Percentiles rank a stretch among this genome's conserved stretches.
These are phyloP conservation scores for Scleroderma citrinum DNA, from an alignment of 768 basidiomycete species.

Conservation along the genomic window DNA sequence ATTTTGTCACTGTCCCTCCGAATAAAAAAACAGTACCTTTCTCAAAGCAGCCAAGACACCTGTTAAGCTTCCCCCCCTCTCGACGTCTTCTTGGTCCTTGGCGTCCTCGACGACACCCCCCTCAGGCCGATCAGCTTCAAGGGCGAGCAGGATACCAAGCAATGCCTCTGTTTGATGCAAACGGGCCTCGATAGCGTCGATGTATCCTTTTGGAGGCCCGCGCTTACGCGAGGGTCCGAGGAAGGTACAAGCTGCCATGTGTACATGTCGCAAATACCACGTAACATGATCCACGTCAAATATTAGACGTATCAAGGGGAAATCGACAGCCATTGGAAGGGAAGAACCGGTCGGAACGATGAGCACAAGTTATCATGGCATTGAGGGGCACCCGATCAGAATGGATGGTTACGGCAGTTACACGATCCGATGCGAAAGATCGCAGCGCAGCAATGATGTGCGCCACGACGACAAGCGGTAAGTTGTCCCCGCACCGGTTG, in stretches of 20 bases:
- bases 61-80: conserved; percentile 11
- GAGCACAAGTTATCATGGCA: conserved; percentile 1
- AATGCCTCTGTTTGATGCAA: conserved; percentile 89
- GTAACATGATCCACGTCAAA: conserved; percentile 8
- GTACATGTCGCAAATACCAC: conserved; percentile 1
- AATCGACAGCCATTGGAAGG: conserved; percentile 1
- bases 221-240: conserved; percentile 76
- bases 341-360: conserved; percentile 4
- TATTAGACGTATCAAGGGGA: conserved; percentile 6
- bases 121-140: conserved; percentile 23
- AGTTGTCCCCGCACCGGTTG: background rate
- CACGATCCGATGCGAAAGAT: background rate
- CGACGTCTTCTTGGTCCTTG: background rate
- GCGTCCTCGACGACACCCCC: conserved; percentile 24
- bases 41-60: conserved; percentile 45
- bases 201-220: conserved; percentile 90
- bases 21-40: conserved; percentile 37
- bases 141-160: conserved; percentile 70
- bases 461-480: background rate
- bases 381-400: background rate
- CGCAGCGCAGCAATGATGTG: background rate
- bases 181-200: conserved; percentile 88
- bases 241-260: conserved; percentile 61
- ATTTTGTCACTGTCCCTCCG: too few relatives aligned
- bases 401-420: background rate